A percentile compares a stretch with the other conserved stretches of the same genome.
phyloP scores from a whole-genome alignment of 495 filamentous ascomycete genomes.

The Aspergillus indologenus region DNA sequence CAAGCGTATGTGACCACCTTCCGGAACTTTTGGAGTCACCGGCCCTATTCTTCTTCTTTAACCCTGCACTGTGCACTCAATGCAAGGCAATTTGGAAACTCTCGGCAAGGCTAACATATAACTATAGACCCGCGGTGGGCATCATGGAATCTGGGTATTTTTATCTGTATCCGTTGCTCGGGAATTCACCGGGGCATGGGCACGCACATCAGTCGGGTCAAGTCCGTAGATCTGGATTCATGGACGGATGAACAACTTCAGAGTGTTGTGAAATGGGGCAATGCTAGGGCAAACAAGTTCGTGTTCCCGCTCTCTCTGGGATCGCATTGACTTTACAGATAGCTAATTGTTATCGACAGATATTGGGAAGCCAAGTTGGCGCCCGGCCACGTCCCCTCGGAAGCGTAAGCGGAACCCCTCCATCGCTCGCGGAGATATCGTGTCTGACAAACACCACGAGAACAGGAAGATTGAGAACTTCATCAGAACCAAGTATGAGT shows the following conservation, averaged over 20 bases:
- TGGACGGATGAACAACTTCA: constrained; percentile 98
- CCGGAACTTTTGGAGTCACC: background rate
- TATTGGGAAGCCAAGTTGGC: constrained; percentile 97
- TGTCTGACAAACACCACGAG: constrained; percentile 1
- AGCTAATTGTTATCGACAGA: constrained; percentile 37
- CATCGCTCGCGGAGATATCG: background rate
- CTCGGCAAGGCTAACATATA: constrained; percentile 10
- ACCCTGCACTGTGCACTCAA: background rate
- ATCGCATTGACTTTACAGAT: constrained; percentile 6
- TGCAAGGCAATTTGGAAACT: background rate
- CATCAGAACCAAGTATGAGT: constrained; percentile 96
- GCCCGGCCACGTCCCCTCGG: constrained; percentile 89
- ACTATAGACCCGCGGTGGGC: constrained; percentile 90
- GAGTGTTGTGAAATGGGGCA: constrained; percentile 91
- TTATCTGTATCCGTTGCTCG: constrained; percentile 96
- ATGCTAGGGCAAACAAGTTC: constrained; percentile 88
- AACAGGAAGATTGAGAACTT: constrained; percentile 95
- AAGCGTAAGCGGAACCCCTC: constrained; percentile 58
- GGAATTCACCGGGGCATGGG: constrained; percentile 98
- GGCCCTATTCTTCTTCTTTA: background rate
- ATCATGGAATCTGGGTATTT: constrained; percentile 94
- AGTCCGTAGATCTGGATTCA: constrained; percentile 93
- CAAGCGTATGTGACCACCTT: constrained; percentile 69
- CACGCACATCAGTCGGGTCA: constrained; percentile 96
- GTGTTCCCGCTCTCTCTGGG: constrained; percentile 18